A percentile compares a stretch with the other conserved stretches of the same genome.
These are phyloP conservation scores for Zea mays DNA, from an alignment of 176 grass and related monocot genomes.

Conservation along the genomic window Zm-B73-REFERENCE-NAM-5.0 NC_050097.1:58993501-58994000, in stretches of 20 bases:
- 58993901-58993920: neutral
- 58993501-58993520: slow-evolving; percentile 23
- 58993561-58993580: slow-evolving; percentile 83
- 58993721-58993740: slow-evolving; percentile 90
- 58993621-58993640: slow-evolving; percentile 50
- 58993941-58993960: slow-evolving; percentile 82
- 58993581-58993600: slow-evolving; percentile 39
- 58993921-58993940: slow-evolving; percentile 15
- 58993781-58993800: slow-evolving; percentile 49
- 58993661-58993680: slow-evolving; percentile 65
- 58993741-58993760: slow-evolving; percentile 45
- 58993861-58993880: neutral
- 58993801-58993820: slow-evolving; percentile 52
- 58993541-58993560: slow-evolving; percentile 55
- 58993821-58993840: slow-evolving; percentile 59
- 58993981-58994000: slow-evolving; percentile 71
- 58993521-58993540: neutral
- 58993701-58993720: slow-evolving; percentile 90
- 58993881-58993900: slow-evolving; percentile 7
- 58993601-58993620: slow-evolving; percentile 58
- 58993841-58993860: slow-evolving; percentile 50
- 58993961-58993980: slow-evolving; percentile 89
- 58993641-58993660: slow-evolving; percentile 61
- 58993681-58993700: slow-evolving; percentile 43
- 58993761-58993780: slow-evolving; percentile 37